Evolutionary conservation across 2,329 filamentous ascomycete species (phyloP).

Genomic region (Fusarium brachygibbosum): DNA sequence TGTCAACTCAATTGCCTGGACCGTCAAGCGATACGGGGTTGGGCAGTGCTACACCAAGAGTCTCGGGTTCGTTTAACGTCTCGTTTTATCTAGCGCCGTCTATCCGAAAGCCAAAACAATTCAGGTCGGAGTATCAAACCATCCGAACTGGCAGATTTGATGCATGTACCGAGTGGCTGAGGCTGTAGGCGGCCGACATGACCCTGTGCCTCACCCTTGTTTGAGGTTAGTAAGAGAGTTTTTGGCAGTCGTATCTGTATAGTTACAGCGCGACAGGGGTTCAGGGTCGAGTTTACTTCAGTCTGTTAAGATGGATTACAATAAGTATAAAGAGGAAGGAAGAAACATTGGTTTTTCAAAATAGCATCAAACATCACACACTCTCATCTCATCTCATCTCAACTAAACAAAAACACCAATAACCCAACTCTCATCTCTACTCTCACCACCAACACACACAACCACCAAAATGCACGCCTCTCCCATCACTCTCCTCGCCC

Average conservation of each 20-base stretch:
- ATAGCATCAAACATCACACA: constrained; percentile 7
- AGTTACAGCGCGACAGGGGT: neutral
- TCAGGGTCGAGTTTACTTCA: constrained; percentile 15
- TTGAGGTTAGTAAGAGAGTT: constrained; percentile 31
- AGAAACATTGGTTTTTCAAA: neutral
- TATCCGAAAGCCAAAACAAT: constrained; percentile 19
- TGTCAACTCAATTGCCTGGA: neutral
- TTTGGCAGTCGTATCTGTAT: neutral
- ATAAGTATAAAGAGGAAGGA: constrained; percentile 27
- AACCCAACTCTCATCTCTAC: neutral
- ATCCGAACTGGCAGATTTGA: constrained; percentile 14
- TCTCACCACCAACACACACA: neutral
- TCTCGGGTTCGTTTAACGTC: constrained; percentile 19
- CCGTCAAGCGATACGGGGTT: neutral
- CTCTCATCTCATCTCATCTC: constrained; percentile 4
- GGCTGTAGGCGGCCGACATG: constrained; percentile 31
- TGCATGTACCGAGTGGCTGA: constrained; percentile 27
- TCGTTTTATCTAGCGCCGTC: constrained; percentile 32
- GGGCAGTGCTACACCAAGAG: constrained; percentile 17
- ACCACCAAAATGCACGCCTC: constrained; percentile 35
- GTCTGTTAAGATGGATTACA: constrained; percentile 6
- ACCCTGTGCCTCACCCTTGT: constrained; percentile 37
- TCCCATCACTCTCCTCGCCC: constrained; percentile 27
- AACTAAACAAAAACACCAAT: constrained; percentile 16
- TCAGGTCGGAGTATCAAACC: constrained; percentile 35